Evolutionary conservation across 176 grass and related monocot genomes (phyloP), one percentile per base, ranked within the genome.

Genomic region (Oryza coarctata): DNA sequence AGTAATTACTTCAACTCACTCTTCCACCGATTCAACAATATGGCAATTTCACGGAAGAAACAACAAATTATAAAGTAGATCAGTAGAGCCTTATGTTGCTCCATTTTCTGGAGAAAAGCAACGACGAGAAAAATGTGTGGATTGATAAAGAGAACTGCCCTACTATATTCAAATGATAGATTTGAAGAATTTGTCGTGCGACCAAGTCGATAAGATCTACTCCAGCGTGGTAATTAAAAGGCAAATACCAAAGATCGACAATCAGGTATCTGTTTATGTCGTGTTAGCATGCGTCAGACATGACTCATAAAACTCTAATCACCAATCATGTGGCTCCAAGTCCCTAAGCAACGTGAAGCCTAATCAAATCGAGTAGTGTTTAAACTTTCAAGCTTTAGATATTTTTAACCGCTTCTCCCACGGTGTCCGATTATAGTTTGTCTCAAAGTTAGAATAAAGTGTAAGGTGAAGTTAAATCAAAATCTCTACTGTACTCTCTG

Each of bases 301-400:
- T 20, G 27, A 38, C 31, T 73, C 31, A 26, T 80, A 74, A 71
- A 88, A 67, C 28, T 23, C 43, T 47, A 41, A 29, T 25, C 40
- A 40, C 25, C 32, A 50, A 85, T 80, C 52, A 25, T 43, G 40
- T 76, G 64, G 71, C 77, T 71, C 50, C 76, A 89, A 81, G 77
- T 85, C 47, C 75, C 81, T 45, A 86, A 44, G 84, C 70, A 86
- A 68, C 61, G 50, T 84, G 75, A 34, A 47, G 28, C 22, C 15
- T 84, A 84, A 84, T 57, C 68, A 73, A 68, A 74, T 30, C 68
- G 60, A 40, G 29, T 31, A 44, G 18, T 0, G 61, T 43, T 74
- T 61, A 50, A 74, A 86, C 70, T 65, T 58, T 65, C 18, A 65
- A 25, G 58, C 76, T 55, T 49, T 25, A 80, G 40, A 52, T 73